Conservation (phyloP, 2,329 filamentous ascomycete species). For the Penicillium sclerotigenum region DNA sequence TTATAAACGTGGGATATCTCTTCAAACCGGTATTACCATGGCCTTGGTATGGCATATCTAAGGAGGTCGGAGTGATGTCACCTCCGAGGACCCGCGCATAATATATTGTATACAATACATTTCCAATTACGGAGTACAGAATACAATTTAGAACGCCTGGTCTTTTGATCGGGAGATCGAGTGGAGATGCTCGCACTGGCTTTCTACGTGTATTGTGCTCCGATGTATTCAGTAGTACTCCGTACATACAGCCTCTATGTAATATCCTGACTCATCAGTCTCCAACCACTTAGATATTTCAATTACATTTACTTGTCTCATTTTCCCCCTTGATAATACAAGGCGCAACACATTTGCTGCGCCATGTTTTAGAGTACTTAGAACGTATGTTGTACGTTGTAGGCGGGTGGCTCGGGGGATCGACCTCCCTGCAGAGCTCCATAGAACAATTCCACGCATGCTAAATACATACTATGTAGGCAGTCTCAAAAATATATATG, state of each 20-base stretch:
- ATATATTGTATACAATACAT: background rate
- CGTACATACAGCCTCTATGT: background rate
- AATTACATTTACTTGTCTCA: background rate
- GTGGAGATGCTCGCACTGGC: background rate
- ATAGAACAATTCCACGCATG: background rate
- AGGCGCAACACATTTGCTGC: background rate
- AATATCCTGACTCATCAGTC: background rate
- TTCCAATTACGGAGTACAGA: too few species aligned
- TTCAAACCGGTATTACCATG: background rate
- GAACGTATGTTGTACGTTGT: too few species aligned
- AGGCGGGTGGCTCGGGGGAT: background rate
- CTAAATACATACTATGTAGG: background rate
- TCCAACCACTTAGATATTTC: background rate
- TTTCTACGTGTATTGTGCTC: background rate
- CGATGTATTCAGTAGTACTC: background rate
- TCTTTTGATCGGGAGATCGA: background rate
- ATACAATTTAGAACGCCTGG: background rate
- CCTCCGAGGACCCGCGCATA: background rate
- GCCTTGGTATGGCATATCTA: background rate
- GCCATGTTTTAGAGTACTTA: background rate
- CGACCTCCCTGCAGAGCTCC: background rate
- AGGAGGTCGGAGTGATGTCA: slow-evolving; percentile 3
- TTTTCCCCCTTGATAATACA: background rate
- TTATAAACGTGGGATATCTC: background rate
- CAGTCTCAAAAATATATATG: background rate